phyloP scores from a whole-genome alignment of 208 protist genomes.

The Wallacemonas rigidus region DNA sequence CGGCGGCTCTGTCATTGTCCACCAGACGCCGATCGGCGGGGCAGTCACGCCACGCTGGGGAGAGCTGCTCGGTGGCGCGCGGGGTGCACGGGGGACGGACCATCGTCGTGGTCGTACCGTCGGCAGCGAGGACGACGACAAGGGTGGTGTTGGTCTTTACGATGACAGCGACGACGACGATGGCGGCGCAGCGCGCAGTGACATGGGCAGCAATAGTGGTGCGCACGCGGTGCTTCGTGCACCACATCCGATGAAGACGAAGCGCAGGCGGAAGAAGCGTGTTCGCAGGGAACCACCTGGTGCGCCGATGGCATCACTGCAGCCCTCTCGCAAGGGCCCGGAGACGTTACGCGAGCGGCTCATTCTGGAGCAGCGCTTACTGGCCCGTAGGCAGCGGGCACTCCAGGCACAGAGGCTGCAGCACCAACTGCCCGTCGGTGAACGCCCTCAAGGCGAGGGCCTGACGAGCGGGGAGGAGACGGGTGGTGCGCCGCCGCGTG shows the following conservation, averaged over 20 bases:
- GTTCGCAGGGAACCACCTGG: neutral
- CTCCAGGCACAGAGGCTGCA: neutral
- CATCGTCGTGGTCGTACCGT: neutral
- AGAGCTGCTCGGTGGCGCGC: neutral
- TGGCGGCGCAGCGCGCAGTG: neutral
- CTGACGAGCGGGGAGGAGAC: neutral
- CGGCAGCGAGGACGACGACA: neutral
- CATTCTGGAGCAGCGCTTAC: neutral
- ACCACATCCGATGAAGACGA: neutral
- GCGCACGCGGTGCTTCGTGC: neutral
- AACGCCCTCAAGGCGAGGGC: neutral
- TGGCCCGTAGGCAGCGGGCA: neutral
- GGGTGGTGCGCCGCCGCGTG: neutral
- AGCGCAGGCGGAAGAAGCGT: neutral
- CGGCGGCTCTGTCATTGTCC: slow-evolving; percentile 2
- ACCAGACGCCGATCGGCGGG: slow-evolving; percentile 1
- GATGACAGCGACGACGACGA: neutral
- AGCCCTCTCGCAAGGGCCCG: neutral
- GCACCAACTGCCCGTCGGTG: neutral
- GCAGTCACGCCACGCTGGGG: neutral
- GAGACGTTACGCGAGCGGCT: neutral
- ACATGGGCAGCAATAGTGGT: neutral
- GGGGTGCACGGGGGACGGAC: no score
- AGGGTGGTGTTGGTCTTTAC: neutral
- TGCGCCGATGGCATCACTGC: neutral